Conservation (phyloP, 768 basidiomycete genomes). For the Rhizopogon sp. region DNA sequence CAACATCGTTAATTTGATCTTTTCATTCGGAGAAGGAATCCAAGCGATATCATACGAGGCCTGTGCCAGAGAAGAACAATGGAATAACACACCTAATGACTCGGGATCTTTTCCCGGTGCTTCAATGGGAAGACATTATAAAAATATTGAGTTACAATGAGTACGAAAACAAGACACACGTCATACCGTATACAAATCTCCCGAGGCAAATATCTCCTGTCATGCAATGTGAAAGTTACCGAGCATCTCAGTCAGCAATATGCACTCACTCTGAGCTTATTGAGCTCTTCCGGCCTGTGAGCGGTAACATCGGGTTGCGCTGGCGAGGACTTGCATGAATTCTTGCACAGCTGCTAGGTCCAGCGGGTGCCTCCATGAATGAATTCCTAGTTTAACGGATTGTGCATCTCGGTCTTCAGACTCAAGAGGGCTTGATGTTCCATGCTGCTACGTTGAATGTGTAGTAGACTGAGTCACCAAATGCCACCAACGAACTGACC, state of each 20-base stretch:
- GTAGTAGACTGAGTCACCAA: conserved; percentile 4
- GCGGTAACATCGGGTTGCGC: conserved; percentile 97
- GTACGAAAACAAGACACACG: conserved; percentile 38
- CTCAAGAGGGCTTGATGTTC: conserved; percentile 90
- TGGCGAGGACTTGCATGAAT: conserved; percentile 92
- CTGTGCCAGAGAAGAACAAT: neutral
- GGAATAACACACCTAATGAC: conserved; percentile 64
- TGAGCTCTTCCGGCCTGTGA: conserved; percentile 84
- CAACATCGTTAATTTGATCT: conserved; percentile 92
- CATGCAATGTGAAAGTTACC: conserved; percentile 76
- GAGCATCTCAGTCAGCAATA: conserved; percentile 94
- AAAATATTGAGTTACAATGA: conserved; percentile 49
- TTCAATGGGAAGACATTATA: conserved; percentile 68
- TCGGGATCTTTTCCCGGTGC: conserved; percentile 92
- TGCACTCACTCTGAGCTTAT: conserved; percentile 91
- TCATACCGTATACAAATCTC: conserved; percentile 69
- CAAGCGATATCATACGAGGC: conserved; percentile 23
- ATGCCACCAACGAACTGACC: conserved; percentile 7
- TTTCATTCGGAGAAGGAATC: conserved; percentile 94
- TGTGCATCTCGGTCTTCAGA: conserved; percentile 93
- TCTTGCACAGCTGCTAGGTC: conserved; percentile 96
- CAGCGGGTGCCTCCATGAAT: conserved; percentile 94
- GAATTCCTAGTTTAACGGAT: conserved; percentile 94
- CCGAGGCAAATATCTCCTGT: conserved; percentile 76
- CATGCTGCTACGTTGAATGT: conserved; percentile 21